Percentiles rank a stretch among this genome's conserved stretches.
These are phyloP conservation scores for Didymella pinodella DNA, from an alignment of 2,329 filamentous ascomycete genomes.

Conservation along the genomic window DNA sequence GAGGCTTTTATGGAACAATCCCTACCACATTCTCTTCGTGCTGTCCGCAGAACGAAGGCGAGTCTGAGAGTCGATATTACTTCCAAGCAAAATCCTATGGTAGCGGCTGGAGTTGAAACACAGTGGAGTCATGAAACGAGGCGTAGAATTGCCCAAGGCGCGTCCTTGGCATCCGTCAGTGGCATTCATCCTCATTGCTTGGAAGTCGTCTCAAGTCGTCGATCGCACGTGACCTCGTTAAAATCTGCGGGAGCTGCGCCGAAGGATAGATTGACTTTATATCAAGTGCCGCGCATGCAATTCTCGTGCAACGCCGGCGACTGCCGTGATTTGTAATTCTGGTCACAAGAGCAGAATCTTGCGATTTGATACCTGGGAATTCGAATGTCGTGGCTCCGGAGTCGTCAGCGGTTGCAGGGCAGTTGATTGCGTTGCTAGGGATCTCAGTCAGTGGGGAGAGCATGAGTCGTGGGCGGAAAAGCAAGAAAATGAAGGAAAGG, in stretches of 20 bases:
- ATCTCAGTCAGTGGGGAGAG: not conserved
- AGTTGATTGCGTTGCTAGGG: conserved; percentile 5
- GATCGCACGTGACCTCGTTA: conserved; percentile 34
- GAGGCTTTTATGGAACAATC: not conserved
- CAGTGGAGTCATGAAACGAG: conserved; percentile 27
- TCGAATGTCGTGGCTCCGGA: not conserved
- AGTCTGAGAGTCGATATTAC: not conserved
- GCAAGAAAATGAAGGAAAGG: not conserved
- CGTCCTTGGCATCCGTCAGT: conserved; percentile 23
- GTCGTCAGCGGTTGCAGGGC: conserved; percentile 6
- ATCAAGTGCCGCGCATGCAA: conserved; percentile 2
- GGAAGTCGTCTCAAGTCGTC: conserved; percentile 26
- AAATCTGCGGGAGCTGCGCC: conserved; percentile 11
- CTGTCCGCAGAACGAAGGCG: not conserved
- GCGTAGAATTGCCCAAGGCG: conserved; percentile 9
- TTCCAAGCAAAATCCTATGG: not conserved
- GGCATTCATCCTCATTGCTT: conserved; percentile 28
- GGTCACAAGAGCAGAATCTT: conserved; percentile 4
- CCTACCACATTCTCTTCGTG: not conserved
- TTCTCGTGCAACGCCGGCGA: not conserved
- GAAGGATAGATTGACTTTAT: conserved; percentile 33
- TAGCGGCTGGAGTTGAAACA: conserved; percentile 12
- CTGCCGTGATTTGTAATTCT: not conserved
- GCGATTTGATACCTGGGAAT: conserved; percentile 17
- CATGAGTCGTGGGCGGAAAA: not conserved